These are phyloP conservation scores for Torulaspora franciscae DNA, from an alignment of 805 yeast species.

Conservation along the genomic window DNA sequence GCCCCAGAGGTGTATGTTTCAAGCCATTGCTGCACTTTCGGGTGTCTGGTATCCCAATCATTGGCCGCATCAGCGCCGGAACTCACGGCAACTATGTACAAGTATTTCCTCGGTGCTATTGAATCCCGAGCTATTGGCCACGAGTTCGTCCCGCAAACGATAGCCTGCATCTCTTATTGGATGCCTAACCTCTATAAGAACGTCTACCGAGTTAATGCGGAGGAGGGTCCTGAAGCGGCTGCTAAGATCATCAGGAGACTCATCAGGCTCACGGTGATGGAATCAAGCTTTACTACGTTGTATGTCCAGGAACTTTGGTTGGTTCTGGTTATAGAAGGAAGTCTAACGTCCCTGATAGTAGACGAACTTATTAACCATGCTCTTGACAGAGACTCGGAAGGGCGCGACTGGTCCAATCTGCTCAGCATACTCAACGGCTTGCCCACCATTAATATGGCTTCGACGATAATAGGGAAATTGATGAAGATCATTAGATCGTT, in stretches of 20 bases:
- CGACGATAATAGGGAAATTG: constrained; percentile 55
- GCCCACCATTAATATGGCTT: constrained; percentile 71
- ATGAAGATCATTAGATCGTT: constrained; percentile 50
- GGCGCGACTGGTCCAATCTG: constrained; percentile 59
- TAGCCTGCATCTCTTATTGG: constrained; percentile 58
- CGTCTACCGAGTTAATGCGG: constrained; percentile 51
- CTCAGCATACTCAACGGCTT: constrained; percentile 56
- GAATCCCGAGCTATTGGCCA: constrained; percentile 21
- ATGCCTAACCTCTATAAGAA: constrained; percentile 56
- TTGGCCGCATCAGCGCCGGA: constrained; percentile 54
- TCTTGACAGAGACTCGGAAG: constrained; percentile 72
- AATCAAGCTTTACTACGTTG: constrained; percentile 45
- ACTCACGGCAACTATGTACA: constrained; percentile 52
- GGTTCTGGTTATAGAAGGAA: constrained; percentile 55
- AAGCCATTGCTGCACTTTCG: constrained; percentile 56
- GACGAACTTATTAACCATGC: constrained; percentile 74
- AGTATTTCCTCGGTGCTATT: constrained; percentile 27
- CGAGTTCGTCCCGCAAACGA: constrained; percentile 23
- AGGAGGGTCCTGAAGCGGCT: constrained; percentile 55
- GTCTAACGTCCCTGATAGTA: constrained; percentile 51
- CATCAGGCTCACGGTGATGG: constrained; percentile 51
- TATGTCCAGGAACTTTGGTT: constrained; percentile 66
- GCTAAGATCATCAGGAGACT: constrained; percentile 58
- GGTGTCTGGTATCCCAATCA: constrained; percentile 50
- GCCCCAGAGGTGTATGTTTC: constrained; percentile 65